A percentile compares a stretch with the other conserved stretches of the same genome.
Conservation (phyloP, 169 alveolate species). For the Pseudocohnilembus persalinus region DNA sequence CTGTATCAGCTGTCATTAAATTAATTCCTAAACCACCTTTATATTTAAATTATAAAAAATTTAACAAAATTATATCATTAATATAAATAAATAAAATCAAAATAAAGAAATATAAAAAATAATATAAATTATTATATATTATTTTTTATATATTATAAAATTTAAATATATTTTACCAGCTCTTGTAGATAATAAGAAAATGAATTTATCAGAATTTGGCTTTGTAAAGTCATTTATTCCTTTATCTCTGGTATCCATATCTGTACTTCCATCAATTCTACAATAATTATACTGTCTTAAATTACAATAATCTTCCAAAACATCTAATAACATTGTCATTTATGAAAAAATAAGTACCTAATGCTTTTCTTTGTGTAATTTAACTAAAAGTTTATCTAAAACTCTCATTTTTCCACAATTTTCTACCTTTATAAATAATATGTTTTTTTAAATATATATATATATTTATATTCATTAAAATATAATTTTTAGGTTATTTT, state of each 20-base stretch:
- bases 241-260: slow-evolving; percentile 94
- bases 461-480: slow-evolving; percentile 27
- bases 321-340: slow-evolving; percentile 97
- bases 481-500: slow-evolving; percentile 38
- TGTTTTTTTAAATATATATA: slow-evolving; percentile 44
- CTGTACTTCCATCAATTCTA: slow-evolving; percentile 97
- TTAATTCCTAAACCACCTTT: slow-evolving; percentile 98
- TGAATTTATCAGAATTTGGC: slow-evolving; percentile 92
- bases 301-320: slow-evolving; percentile 95
- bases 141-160: too few relatives aligned
- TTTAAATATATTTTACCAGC: too few relatives aligned
- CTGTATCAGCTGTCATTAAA: slow-evolving; percentile 97
- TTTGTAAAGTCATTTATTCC: slow-evolving; percentile 96
- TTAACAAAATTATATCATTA: too few relatives aligned
- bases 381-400: slow-evolving; percentile 91
- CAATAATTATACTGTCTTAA: slow-evolving; percentile 92
- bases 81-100: too few relatives aligned
- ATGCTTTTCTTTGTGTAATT: slow-evolving; percentile 91
- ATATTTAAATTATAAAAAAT: too few relatives aligned
- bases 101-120: too few relatives aligned
- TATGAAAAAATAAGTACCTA: slow-evolving; percentile 96
- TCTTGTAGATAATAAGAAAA: slow-evolving; percentile 97
- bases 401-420: slow-evolving; percentile 54
- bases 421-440: neutral
- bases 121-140: too few relatives aligned